Conservation (phyloP, 208 protist genomes). For the Acanthamoeba lugdunensis region DNA sequence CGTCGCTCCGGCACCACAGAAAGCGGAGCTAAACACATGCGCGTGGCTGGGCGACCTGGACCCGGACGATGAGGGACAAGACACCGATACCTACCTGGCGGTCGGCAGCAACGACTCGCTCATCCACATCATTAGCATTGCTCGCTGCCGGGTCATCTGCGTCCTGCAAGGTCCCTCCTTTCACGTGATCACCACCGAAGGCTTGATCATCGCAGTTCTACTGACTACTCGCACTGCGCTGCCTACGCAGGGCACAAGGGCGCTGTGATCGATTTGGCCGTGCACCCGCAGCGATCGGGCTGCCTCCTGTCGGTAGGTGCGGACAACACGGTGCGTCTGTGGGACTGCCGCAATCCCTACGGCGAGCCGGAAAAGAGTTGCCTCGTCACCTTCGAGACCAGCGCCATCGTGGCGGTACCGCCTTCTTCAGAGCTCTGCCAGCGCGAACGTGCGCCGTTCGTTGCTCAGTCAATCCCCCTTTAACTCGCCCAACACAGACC, state of each 20-base stretch:
- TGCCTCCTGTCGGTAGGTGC: background rate
- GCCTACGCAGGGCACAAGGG: background rate
- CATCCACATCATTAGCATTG: constrained; percentile 60
- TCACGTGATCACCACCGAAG: background rate
- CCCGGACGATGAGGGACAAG: background rate
- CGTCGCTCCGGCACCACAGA: background rate
- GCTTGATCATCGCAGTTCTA: background rate
- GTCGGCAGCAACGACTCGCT: constrained; percentile 40
- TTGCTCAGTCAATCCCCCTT: too few species aligned
- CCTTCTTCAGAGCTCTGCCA: background rate
- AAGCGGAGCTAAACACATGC: constrained; percentile 47
- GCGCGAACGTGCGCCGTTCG: background rate
- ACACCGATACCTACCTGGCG: constrained; percentile 65
- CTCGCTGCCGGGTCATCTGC: constrained; percentile 15
- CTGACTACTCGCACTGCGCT: too few species aligned
- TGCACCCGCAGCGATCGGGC: background rate
- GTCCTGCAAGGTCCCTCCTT: background rate
- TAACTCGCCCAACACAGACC: background rate
- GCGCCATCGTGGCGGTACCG: constrained; percentile 20
- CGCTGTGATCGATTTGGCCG: background rate
- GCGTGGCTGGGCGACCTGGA: constrained; percentile 30
- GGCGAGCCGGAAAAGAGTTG: constrained; percentile 24
- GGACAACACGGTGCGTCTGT: background rate
- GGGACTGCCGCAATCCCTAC: constrained; percentile 48
- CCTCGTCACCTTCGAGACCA: background rate